A percentile compares a stretch with the other conserved stretches of the same genome.
phyloP scores from a whole-genome alignment of 1,284 basidiomycete species.

The Boletus smithii region DNA sequence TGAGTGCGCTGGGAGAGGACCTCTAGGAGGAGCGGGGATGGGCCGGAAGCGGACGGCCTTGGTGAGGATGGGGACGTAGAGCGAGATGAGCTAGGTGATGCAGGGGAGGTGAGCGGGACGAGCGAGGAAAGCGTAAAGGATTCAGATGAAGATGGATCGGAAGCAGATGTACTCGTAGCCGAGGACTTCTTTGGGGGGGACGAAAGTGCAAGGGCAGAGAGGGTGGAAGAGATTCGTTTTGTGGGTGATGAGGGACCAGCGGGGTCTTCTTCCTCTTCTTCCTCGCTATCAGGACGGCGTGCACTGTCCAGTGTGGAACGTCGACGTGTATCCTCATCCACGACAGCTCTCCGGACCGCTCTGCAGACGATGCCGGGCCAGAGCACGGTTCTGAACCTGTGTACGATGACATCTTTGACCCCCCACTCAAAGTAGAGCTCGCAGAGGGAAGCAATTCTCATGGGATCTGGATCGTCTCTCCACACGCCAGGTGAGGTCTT shows the following conservation, averaged over 20 bases:
- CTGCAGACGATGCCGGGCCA: conserved; percentile 69
- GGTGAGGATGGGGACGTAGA: not conserved
- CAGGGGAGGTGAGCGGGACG: conserved; percentile 10
- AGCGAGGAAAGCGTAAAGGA: conserved; percentile 23
- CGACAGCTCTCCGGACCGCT: conserved; percentile 55
- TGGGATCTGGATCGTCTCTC: conserved; percentile 67
- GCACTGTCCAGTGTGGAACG: not conserved
- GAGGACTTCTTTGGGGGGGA: no score
- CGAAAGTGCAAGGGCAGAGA: conserved; percentile 17
- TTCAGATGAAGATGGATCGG: conserved; percentile 8
- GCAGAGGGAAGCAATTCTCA: conserved; percentile 70
- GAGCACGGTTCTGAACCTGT: conserved; percentile 72
- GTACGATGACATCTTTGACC: conserved; percentile 70
- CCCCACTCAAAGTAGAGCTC: conserved; percentile 92
- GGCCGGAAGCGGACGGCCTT: conserved; percentile 2
- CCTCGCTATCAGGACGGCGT: conserved; percentile 38
- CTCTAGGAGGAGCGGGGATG: conserved; percentile 39
- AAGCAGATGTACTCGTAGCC: not conserved
- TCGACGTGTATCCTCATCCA: conserved; percentile 30
- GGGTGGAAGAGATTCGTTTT: conserved; percentile 16
- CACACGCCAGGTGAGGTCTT: conserved; percentile 42
- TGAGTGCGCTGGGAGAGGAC: conserved; percentile 51
- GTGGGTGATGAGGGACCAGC: conserved; percentile 15
- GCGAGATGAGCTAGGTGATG: conserved; percentile 4
- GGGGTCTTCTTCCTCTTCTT: not conserved